These are phyloP conservation scores for Termitomyces sp. DNA, from an alignment of 768 basidiomycete species.

Conservation along the genomic window DNA sequence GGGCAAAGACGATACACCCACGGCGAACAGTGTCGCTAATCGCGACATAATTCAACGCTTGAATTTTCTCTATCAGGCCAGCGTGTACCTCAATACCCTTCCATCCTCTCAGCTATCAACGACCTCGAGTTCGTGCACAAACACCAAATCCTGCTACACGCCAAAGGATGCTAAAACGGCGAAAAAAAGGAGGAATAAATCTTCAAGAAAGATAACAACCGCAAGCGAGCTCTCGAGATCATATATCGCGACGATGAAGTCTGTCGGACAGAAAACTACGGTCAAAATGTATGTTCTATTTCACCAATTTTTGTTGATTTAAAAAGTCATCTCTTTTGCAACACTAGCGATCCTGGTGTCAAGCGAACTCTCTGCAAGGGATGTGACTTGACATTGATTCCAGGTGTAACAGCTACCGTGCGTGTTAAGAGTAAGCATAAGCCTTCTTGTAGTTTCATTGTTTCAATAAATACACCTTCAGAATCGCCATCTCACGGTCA, in stretches of 20 bases:
- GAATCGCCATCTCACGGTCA: constrained; percentile 43
- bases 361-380: constrained; percentile 75
- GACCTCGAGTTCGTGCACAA: neutral
- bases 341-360: constrained; percentile 68
- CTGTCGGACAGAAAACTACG: constrained; percentile 69
- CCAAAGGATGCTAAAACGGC: constrained; percentile 11
- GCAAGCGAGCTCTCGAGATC: constrained; percentile 53
- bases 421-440: constrained; percentile 50
- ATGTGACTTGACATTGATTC: constrained; percentile 59
- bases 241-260: constrained; percentile 62
- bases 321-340: neutral
- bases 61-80: constrained; percentile 83
- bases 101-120: constrained; percentile 2
- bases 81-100: constrained; percentile 43
- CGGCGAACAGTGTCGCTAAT: constrained; percentile 52
- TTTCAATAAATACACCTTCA: constrained; percentile 9
- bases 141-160: neutral
- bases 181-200: constrained; percentile 15
- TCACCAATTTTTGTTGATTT: neutral
- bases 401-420: constrained; percentile 60
- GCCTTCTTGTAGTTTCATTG: neutral
- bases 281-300: constrained; percentile 60
- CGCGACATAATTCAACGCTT: constrained; percentile 77
- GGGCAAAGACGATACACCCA: constrained; percentile 50
- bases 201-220: constrained; percentile 13